These are phyloP conservation scores for Neurospora sp. DNA, from an alignment of 495 filamentous ascomycete species.

Conservation along the genomic window DNA sequence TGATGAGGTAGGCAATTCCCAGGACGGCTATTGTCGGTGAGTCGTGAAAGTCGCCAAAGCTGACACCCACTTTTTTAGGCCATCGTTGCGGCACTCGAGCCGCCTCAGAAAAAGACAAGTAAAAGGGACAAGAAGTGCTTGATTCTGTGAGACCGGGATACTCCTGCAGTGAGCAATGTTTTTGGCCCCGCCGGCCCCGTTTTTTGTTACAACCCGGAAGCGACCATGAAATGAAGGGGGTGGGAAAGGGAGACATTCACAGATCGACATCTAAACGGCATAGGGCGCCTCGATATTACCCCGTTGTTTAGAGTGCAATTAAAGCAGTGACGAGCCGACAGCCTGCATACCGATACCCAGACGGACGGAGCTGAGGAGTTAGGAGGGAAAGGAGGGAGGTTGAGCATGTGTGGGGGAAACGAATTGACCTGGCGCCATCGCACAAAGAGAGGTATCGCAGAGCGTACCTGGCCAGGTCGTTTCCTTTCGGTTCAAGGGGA, in stretches of 20 bases:
- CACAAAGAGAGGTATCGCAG: not conserved
- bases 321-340: conserved; percentile 18
- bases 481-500: conserved; percentile 1
- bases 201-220: conserved; percentile 1
- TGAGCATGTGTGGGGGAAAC: conserved; percentile 7
- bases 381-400: conserved; percentile 1
- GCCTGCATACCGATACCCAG: not conserved
- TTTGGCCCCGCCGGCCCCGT: not conserved
- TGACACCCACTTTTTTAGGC: conserved; percentile 41
- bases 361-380: conserved; percentile 5
- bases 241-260: conserved; percentile 6
- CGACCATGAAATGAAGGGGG: not conserved
- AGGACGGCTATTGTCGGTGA: not conserved
- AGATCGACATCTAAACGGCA: conserved; percentile 1
- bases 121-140: conserved; percentile 45
- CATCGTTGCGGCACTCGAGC: conserved; percentile 82
- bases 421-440: not conserved
- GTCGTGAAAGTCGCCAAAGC: not conserved
- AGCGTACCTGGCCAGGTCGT: conserved; percentile 2
- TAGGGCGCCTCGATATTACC: not conserved
- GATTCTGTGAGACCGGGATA: conserved; percentile 33
- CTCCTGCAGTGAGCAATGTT: conserved; percentile 4
- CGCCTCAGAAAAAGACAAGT: conserved; percentile 53
- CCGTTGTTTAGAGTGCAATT: conserved; percentile 29
- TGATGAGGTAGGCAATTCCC: conserved; percentile 67